Evolutionary conservation across 352 stramenopile species (phyloP), one percentile per base, ranked within the genome.

Genomic region (Thalassiosira hispida): DNA sequence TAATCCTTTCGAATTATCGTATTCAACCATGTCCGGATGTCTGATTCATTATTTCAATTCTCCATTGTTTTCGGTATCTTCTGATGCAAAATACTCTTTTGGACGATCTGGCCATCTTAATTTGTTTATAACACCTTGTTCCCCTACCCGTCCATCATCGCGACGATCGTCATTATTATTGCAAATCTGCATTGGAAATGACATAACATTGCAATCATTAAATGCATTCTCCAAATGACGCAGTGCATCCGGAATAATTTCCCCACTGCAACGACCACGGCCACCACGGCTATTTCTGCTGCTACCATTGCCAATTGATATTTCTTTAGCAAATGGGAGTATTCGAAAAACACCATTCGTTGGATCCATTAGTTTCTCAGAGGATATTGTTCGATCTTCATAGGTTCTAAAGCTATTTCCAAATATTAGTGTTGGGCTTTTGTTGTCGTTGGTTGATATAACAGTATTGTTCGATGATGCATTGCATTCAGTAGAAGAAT

Each of bases 401-500:
- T 88, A 88, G 2, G 62, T 44, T 18, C 65, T 49, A 25, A 88
- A 85, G 62, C 76, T 88, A 61, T 88, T 88, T 1, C 81, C 81
- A 59, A 83, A 85, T 33, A 88, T 61, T 29, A 88, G 16, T 12
- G 83, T 76, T 25, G 59, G 31, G 57, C 51, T 59, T 11, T 66
- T 66, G 46, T 33, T 38, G 16, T 6, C 14, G 47, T 38, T 31
- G 63, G 27, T 55, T 9, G 4, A 40, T 29, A 14, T 18, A 62
- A 55, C 25, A 40, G 2, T 18, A 29, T 71, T 47, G 44, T 52
- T 27, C 22, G 46, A 59, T n/a, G 16, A 42, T 12, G 31, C 23
- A 33, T 38, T 74, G 25, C n/a, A 20, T 33, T 38, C 12, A 20
- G 22, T 33, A 22, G 29, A n/a, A 60, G 47, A 49, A 35, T 44